These are phyloP conservation scores for Candida nitratophila DNA, from an alignment of 805 yeast genomes.

Conservation along the genomic window DNA sequence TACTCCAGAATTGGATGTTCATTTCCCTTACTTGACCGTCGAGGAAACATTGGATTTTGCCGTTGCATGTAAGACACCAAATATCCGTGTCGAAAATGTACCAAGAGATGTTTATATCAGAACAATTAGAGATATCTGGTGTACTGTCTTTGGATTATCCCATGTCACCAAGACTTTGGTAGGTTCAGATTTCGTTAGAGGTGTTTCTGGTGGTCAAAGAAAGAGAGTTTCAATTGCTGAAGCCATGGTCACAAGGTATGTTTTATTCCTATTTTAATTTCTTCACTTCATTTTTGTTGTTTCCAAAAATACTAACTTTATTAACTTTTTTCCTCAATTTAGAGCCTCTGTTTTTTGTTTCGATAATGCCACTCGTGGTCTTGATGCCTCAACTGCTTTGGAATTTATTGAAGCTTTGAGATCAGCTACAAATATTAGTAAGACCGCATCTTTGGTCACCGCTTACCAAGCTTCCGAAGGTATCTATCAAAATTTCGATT, in stretches of 20 bases:
- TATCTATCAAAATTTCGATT: conserved; percentile 54
- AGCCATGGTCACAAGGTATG: conserved; percentile 39
- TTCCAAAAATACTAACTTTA: too few species aligned
- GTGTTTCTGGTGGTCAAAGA: conserved; percentile 69
- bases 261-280: background rate
- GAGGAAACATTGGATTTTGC: conserved; percentile 51
- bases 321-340: background rate
- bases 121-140: conserved; percentile 37
- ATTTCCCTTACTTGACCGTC: conserved; percentile 47
- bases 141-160: conserved; percentile 51
- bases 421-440: conserved; percentile 48
- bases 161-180: conserved; percentile 59
- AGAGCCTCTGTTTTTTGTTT: conserved; percentile 48
- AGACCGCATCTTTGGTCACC: conserved; percentile 54
- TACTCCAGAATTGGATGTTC: conserved; percentile 48
- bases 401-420: conserved; percentile 57
- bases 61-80: conserved; percentile 51
- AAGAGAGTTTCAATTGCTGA: conserved; percentile 68
- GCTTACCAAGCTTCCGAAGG: conserved; percentile 66
- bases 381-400: conserved; percentile 64
- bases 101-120: conserved; percentile 35
- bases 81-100: conserved; percentile 37
- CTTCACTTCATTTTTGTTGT: background rate
- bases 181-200: conserved; percentile 61
- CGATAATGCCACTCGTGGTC: conserved; percentile 68